Evolutionary conservation across 768 basidiomycete species (phyloP).

Genomic region (Trametes cinnabarina): DNA sequence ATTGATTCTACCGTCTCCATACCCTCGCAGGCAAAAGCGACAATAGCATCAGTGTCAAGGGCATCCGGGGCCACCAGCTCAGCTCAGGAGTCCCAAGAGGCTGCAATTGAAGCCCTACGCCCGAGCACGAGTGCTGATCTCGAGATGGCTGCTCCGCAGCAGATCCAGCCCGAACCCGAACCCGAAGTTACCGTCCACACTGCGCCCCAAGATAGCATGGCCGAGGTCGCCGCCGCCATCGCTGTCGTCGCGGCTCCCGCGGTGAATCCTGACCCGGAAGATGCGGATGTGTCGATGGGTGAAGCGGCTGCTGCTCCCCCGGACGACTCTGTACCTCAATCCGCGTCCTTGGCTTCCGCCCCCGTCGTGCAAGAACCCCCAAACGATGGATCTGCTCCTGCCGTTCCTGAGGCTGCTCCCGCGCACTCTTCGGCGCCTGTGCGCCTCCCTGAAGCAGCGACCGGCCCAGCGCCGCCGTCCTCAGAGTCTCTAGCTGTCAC

Average conservation of each 20-base stretch:
- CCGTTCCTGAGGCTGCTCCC: neutral
- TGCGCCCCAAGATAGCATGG: constrained; percentile 1
- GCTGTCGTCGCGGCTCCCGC: neutral
- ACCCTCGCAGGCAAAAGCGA: neutral
- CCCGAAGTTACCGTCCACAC: constrained; percentile 4
- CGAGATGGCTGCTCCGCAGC: neutral
- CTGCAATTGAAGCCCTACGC: neutral
- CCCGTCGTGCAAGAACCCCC: neutral
- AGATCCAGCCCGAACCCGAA: neutral
- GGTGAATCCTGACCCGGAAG: constrained; percentile 1
- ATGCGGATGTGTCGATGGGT: constrained; percentile 12
- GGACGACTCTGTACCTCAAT: neutral
- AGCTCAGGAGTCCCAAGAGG: neutral
- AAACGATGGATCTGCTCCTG: neutral
- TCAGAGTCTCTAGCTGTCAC: too few species aligned
- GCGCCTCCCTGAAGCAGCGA: neutral
- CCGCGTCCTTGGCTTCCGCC: neutral
- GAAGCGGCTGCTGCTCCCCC: neutral
- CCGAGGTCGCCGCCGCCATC: constrained; percentile 1
- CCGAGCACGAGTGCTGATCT: neutral
- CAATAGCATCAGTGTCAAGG: neutral
- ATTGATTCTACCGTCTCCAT: neutral
- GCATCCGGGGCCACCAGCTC: neutral
- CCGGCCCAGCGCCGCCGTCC: neutral
- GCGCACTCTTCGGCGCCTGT: neutral